These are phyloP conservation scores for Nitzschia inconspicua DNA, from an alignment of 108 stramenopile species.

Conservation along the genomic window DNA sequence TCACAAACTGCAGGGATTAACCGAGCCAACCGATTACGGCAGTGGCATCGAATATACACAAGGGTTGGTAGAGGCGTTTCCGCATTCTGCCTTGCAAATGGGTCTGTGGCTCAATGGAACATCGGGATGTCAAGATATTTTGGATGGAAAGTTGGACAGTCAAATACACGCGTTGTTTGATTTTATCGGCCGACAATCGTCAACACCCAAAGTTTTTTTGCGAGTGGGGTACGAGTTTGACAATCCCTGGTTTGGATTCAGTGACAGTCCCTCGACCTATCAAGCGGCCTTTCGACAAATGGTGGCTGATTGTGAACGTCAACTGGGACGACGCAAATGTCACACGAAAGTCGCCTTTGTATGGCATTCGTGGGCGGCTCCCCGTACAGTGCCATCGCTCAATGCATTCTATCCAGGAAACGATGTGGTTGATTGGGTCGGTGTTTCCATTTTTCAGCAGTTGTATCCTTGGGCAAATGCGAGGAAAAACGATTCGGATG, in stretches of 20 bases:
- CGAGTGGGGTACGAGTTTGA: constrained; percentile 84
- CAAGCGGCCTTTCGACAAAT: constrained; percentile 62
- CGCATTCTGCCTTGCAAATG: constrained; percentile 53
- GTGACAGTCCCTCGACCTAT: constrained; percentile 49
- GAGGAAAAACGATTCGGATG: not conserved
- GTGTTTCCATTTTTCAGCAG: constrained; percentile 81
- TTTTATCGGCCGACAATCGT: constrained; percentile 27
- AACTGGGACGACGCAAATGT: constrained; percentile 22
- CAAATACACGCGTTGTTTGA: constrained; percentile 45
- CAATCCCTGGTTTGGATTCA: constrained; percentile 74
- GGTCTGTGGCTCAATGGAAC: constrained; percentile 85
- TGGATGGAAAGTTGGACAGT: constrained; percentile 47
- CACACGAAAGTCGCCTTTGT: constrained; percentile 51
- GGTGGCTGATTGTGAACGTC: constrained; percentile 38
- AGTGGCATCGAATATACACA: constrained; percentile 71
- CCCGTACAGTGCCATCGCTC: constrained; percentile 33
- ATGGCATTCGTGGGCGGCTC: constrained; percentile 89
- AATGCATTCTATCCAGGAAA: constrained; percentile 73
- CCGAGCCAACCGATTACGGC: constrained; percentile 71
- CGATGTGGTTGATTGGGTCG: constrained; percentile 79
- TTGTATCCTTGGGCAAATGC: constrained; percentile 59
- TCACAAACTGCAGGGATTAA: constrained; percentile 55
- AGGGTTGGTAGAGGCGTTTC: constrained; percentile 26
- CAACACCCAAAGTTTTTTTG: constrained; percentile 58
- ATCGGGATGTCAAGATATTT: constrained; percentile 57